Conservation (phyloP, 2,329 filamentous ascomycete genomes). For the Fusarium coffeatum region DNA sequence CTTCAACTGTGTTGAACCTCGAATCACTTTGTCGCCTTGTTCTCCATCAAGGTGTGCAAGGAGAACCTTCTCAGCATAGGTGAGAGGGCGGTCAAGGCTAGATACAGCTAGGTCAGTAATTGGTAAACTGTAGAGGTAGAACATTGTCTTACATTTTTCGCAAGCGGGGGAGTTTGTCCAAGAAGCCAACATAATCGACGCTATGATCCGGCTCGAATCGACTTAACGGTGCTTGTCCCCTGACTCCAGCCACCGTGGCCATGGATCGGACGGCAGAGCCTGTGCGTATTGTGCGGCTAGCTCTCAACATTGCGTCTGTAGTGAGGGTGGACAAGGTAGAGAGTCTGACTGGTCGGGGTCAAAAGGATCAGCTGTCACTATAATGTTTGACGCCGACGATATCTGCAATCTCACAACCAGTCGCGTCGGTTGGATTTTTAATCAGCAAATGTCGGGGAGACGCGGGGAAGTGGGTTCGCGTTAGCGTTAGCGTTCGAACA, state of each 20-base stretch:
- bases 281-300: neutral
- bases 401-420: neutral
- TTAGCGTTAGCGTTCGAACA: neutral
- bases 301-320: constrained; percentile 8
- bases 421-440: constrained; percentile 2
- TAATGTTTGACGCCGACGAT: neutral
- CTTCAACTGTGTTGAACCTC: constrained; percentile 91
- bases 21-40: constrained; percentile 68
- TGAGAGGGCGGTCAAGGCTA: constrained; percentile 87
- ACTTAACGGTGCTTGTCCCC: constrained; percentile 16
- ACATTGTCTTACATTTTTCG: neutral
- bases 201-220: constrained; percentile 16
- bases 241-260: constrained; percentile 4
- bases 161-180: neutral
- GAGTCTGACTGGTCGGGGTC: neutral
- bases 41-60: constrained; percentile 86
- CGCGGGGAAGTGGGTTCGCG: neutral
- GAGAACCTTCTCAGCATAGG: constrained; percentile 88
- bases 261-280: constrained; percentile 5
- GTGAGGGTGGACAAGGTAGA: neutral
- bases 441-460: neutral
- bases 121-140: no score
- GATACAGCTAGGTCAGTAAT: neutral
- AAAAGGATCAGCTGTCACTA: neutral
- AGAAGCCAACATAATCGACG: constrained; percentile 7